These are phyloP conservation scores for Stropharia rugosoannulata DNA, from an alignment of 768 basidiomycete species.

Conservation along the genomic window DNA sequence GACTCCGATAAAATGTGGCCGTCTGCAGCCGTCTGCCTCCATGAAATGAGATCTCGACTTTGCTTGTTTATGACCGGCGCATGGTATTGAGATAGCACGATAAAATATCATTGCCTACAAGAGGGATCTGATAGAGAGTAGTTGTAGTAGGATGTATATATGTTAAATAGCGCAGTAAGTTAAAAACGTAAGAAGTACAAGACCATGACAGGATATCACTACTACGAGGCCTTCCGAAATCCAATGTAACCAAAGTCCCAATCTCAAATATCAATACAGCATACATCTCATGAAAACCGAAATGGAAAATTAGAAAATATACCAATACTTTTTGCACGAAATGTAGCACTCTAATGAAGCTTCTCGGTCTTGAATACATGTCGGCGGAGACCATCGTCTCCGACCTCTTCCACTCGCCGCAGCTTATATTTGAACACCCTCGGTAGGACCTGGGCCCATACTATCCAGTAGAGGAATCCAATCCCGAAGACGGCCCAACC, in stretches of 20 bases:
- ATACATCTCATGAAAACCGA: background rate
- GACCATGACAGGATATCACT: background rate
- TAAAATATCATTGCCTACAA: no score
- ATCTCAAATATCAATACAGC: background rate
- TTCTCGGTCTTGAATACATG: conserved; percentile 19
- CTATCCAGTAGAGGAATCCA: conserved; percentile 34
- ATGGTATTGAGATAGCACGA: no score
- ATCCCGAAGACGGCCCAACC: conserved; percentile 39
- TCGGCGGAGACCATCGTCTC: conserved; percentile 31
- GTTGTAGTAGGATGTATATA: no score
- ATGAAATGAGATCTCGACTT: no score
- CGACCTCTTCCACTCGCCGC: conserved; percentile 26
- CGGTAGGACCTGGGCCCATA: conserved; percentile 30
- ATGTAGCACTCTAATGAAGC: background rate
- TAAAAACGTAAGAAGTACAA: background rate
- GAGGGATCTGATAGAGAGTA: no score
- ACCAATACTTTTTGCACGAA: background rate
- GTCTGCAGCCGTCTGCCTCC: no score
- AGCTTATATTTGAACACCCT: conserved; percentile 29
- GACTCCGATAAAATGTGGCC: no score
- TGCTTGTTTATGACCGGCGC: no score
- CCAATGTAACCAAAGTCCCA: background rate
- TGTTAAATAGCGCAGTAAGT: no score
- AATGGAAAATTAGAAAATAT: background rate
- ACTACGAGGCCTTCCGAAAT: no score